Evolutionary conservation across 371 early-diverging fungal species (phyloP), one percentile per base, ranked within the genome.

Genomic region (Dinochytrium kinnereticum): DNA sequence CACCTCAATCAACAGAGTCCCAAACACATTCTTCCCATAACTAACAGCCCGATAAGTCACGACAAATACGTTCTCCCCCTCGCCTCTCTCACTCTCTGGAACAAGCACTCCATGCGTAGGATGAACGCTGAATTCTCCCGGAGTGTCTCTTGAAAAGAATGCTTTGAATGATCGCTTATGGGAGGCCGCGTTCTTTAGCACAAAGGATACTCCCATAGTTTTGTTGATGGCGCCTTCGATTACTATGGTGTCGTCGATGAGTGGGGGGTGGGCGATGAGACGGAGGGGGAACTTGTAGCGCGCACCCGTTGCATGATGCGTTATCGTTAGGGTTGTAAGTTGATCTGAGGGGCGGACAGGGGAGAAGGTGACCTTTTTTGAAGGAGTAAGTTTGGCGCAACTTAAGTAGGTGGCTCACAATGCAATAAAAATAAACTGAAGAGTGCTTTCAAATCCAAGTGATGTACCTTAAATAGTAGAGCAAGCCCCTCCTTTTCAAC

Each of bases 191-290:
- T 80, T 83, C 51, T 72, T 71, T 2, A 85, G 70, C 2, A 50
- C 28, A 71, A 85, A 85, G 15, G 82, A 71, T n/a, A 85, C 81
- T 21, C 74, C 77, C 1, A 72, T 69, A 2, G 73, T 49, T 66
- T 80, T 83, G 78, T 80, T 78, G 74, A 81, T 76, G 7, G 70
- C 38, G 28, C 85, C 85, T 65, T 85, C 82, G 59, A 85, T 79
- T 7, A 73, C 64, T 38, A 85, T 85, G 1, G 75, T 68, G 65
- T 83, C 83, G 76, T 85, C 85, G 2, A 82, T 70, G 17, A 78
- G 68, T 3, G 82, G 80, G 0, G 78, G 78, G 31, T 73, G 78
- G 1, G 83, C 67, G 30, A 75, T 38, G n/a, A 85, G 51, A 28
- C 77, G 73, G 31, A 83, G 50, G 31, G 81, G 78, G 53, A 73